phyloP scores from a whole-genome alignment of 1,284 basidiomycete species.

The Ustilago shanxiensis region DNA sequence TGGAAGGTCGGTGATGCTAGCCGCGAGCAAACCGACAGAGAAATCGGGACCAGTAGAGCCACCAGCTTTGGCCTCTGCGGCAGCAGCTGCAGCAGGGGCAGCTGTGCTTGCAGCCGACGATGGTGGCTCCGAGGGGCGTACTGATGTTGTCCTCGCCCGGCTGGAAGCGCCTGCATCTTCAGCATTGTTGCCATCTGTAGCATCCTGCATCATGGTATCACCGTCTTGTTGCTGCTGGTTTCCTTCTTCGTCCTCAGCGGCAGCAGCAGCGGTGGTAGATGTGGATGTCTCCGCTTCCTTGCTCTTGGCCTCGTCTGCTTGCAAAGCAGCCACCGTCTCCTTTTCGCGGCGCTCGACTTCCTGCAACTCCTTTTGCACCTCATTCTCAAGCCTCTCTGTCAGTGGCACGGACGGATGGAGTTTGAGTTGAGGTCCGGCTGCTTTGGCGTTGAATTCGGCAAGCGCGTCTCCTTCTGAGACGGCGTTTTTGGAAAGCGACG shows the following conservation, averaged over 20 bases:
- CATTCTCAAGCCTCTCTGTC: slow-evolving; percentile 62
- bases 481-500: slow-evolving; percentile 48
- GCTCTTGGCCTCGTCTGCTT: slow-evolving; percentile 42
- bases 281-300: slow-evolving; percentile 30
- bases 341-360: slow-evolving; percentile 52
- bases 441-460: slow-evolving; percentile 64
- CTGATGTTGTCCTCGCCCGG: slow-evolving; percentile 31
- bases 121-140: slow-evolving; percentile 37
- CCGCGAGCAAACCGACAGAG: slow-evolving; percentile 71
- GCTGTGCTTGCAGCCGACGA: slow-evolving; percentile 22
- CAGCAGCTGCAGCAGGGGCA: slow-evolving; percentile 13
- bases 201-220: slow-evolving; percentile 49
- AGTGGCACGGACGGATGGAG: slow-evolving; percentile 64
- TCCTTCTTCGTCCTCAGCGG: slow-evolving; percentile 11
- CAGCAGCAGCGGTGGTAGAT: slow-evolving; percentile 3
- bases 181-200: slow-evolving; percentile 5
- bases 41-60: slow-evolving; percentile 32
- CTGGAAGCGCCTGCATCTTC: slow-evolving; percentile 17
- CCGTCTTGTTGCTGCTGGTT: slow-evolving; percentile 35
- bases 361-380: slow-evolving; percentile 62
- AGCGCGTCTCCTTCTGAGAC: slow-evolving; percentile 64
- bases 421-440: slow-evolving; percentile 67
- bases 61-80: not conserved
- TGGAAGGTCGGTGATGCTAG: slow-evolving; percentile 80
- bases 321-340: slow-evolving; percentile 39